Base-by-base conservation (phyloP, 2,329 filamentous ascomycete genomes). In the Cladophialophora carrionii region DNA sequence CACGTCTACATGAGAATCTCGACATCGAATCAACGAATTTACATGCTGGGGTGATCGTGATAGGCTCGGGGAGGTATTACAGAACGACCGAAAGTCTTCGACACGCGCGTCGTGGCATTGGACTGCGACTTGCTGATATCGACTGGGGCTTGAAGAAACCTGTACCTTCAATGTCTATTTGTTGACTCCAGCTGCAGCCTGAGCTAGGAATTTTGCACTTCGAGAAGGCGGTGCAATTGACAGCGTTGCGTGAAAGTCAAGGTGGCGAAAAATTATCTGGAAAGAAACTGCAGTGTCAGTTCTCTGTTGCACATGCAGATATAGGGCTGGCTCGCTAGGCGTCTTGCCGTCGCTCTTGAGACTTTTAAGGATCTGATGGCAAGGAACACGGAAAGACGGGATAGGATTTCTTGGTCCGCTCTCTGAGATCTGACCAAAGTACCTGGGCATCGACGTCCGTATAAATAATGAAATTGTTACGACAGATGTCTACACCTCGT, bases 61-160 rank as follows among this genome's bases (percentile, higher is more conserved):
- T 54, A 2, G 51, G 60, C 41, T 26, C 69, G 10, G 31, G 12
- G 37, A 48, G 57, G 24, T 12, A 68, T 49, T 71, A 68, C 7
- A 22, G 22, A 62, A 32, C 58, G 26, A 58, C 17, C 81, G 71
- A 79, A 79, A 8, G 75, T 74, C 55, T 74, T 77, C 17, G 80
- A 78, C 1, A 76, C 74, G 43, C 68, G 81, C 14, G 75, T 78
- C 24, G 78, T 79, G 9, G 79, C 78, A n/a, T 73, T 82, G 41
- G 79, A 80, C 67, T 79, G 78, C 1, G 71, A 68, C 4, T 66
- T 81, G 57, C 69, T 69, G 14, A 71, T 70, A 5, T n/a, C 31
- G 6, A 62, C 14, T 17, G 22, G 29, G 46, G 34, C 32, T 46
- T 60, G 63, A 20, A 34, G 53, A 24, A 54, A 62, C 12, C 60